Evolutionary conservation across 306 rosid species (phyloP).

Genomic region (Inga leiocalycina): DNA sequence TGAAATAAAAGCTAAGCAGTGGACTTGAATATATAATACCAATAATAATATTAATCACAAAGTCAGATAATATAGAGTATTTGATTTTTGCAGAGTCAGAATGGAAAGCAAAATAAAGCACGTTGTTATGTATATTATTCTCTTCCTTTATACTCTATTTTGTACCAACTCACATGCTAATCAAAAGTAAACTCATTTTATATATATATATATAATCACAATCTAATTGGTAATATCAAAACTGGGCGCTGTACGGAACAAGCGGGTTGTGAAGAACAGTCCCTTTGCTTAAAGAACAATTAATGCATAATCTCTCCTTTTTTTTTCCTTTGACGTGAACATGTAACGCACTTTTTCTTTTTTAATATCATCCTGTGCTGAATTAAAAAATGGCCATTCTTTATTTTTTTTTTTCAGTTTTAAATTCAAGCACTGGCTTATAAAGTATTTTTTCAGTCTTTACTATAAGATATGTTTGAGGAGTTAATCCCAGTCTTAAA

Average conservation of each 20-base stretch:
- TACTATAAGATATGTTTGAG: too few relatives aligned
- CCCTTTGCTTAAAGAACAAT: constrained; percentile 38
- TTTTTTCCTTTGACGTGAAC: not conserved
- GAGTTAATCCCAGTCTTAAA: too few relatives aligned
- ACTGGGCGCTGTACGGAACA: constrained; percentile 46
- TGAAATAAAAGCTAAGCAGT: constrained; percentile 10
- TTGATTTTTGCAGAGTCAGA: not conserved
- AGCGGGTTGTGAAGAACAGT: constrained; percentile 30
- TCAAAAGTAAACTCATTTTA: not conserved
- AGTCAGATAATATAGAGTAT: constrained; percentile 11
- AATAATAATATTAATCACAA: not conserved
- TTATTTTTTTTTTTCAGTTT: not conserved
- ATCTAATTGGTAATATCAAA: not conserved
- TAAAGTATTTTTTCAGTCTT: not conserved
- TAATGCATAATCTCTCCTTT: not conserved
- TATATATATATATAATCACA: not conserved
- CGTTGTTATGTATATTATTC: constrained; percentile 19
- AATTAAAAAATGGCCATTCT: not conserved
- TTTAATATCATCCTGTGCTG: not conserved
- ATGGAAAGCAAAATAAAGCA: constrained; percentile 18
- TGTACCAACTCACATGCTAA: not conserved
- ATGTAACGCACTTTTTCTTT: not conserved
- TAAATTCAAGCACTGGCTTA: not conserved
- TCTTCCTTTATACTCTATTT: not conserved
- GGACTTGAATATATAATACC: not conserved